These are phyloP conservation scores for Macrolepiota dolichaula DNA, from an alignment of 768 basidiomycete genomes.

Conservation along the genomic window DNA sequence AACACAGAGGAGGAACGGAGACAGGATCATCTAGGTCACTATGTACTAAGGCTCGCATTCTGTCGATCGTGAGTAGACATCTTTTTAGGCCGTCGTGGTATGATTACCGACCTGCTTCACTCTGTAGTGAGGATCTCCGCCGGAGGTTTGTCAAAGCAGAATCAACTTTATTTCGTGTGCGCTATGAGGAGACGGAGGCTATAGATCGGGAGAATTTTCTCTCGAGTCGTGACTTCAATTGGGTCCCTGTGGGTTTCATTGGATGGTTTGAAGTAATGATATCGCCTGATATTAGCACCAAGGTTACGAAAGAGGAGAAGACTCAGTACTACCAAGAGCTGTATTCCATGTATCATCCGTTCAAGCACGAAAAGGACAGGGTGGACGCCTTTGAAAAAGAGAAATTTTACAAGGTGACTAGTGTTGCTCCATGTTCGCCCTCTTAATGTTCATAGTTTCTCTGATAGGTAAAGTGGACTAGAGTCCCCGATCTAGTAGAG, in stretches of 20 bases:
- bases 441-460: not conserved
- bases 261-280: not conserved
- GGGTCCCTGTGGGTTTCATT: constrained; percentile 47
- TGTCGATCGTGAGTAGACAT: constrained; percentile 80
- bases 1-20: constrained; percentile 63
- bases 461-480: constrained; percentile 89
- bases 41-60: constrained; percentile 90
- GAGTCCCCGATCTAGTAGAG: constrained; percentile 89
- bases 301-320: constrained; percentile 66
- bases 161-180: constrained; percentile 73
- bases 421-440: not conserved
- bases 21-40: constrained; percentile 89
- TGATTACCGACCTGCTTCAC: not conserved
- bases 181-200: constrained; percentile 64
- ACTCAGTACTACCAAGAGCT: constrained; percentile 43
- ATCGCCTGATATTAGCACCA: not conserved
- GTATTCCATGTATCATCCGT: constrained; percentile 37
- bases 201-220: constrained; percentile 69
- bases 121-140: constrained; percentile 79
- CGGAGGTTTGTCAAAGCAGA: constrained; percentile 89
- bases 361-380: constrained; percentile 30
- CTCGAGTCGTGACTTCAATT: constrained; percentile 57
- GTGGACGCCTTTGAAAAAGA: constrained; percentile 41
- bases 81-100: not conserved
- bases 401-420: constrained; percentile 70